Evolutionary conservation across 441 rosid species (phyloP).

Genomic region (Theobroma grandiflorum): DNA sequence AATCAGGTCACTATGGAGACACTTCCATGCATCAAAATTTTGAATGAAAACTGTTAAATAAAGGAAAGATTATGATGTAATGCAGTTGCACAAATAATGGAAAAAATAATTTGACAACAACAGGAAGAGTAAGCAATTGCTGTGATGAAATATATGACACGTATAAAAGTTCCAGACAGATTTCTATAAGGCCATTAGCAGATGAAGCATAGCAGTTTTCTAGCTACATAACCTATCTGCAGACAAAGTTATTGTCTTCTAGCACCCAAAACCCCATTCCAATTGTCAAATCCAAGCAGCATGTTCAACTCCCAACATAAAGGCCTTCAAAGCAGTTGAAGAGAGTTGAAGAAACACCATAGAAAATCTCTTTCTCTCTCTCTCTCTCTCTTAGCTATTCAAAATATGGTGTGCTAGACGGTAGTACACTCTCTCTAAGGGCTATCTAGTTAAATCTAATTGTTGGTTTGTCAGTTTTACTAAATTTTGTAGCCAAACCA

Average conservation of each 20-base stretch:
- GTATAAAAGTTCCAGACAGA: not conserved
- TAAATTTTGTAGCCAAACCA: no score
- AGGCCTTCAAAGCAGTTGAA: slow-evolving; percentile 8
- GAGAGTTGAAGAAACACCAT: not conserved
- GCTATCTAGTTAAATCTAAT: no score
- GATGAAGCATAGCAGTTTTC: not conserved
- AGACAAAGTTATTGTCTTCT: slow-evolving; percentile 6
- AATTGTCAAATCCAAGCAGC: not conserved
- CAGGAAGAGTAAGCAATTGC: not conserved
- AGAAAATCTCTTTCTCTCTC: not conserved
- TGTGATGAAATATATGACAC: not conserved
- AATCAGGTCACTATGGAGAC: not conserved
- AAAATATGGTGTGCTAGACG: no score
- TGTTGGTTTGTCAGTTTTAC: no score
- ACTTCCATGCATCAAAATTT: no score
- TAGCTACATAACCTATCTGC: not conserved
- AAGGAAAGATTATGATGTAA: not conserved
- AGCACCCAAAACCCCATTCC: not conserved
- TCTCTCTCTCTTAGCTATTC: no score
- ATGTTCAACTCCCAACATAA: not conserved
- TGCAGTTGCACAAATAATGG: not conserved
- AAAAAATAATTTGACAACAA: not conserved
- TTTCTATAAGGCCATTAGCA: not conserved
- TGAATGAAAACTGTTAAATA: not conserved
- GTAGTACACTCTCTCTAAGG: no score